These are phyloP conservation scores for Exophiala lecanii-corni DNA, from an alignment of 2,329 filamentous ascomycete species.

Conservation along the genomic window DNA sequence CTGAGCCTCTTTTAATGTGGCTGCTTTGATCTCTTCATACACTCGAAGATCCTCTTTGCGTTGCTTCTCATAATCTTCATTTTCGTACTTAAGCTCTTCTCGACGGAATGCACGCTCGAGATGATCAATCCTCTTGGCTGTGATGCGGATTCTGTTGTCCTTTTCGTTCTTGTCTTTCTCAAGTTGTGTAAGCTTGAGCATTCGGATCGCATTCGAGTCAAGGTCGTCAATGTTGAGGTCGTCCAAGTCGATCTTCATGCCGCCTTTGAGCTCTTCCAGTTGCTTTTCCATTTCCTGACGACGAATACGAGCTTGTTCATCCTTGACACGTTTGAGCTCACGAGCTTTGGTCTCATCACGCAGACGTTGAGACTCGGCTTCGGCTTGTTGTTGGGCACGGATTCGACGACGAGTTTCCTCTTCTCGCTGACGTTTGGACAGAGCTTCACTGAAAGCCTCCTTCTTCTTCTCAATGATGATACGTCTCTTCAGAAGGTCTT, in stretches of 20 bases:
- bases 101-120: slow-evolving; percentile 94
- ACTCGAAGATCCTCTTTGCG: slow-evolving; percentile 70
- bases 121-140: slow-evolving; percentile 93
- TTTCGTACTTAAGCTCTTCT: slow-evolving; percentile 89
- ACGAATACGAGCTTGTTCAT: slow-evolving; percentile 82
- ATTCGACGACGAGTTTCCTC: slow-evolving; percentile 83
- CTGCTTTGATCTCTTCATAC: slow-evolving; percentile 72
- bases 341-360: slow-evolving; percentile 90
- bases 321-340: slow-evolving; percentile 77
- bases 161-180: slow-evolving; percentile 98
- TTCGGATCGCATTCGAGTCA: slow-evolving; percentile 83
- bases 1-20: slow-evolving; percentile 76
- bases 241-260: slow-evolving; percentile 76
- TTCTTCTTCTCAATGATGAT: slow-evolving; percentile 95
- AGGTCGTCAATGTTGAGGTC: slow-evolving; percentile 71
- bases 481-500: slow-evolving; percentile 77
- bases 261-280: slow-evolving; percentile 84
- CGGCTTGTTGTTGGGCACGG: slow-evolving; percentile 79
- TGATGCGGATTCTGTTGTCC: slow-evolving; percentile 82
- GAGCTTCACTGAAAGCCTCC: slow-evolving; percentile 83
- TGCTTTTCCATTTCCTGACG: slow-evolving; percentile 92
- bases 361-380: slow-evolving; percentile 83
- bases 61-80: slow-evolving; percentile 79
- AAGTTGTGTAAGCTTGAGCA: slow-evolving; percentile 90
- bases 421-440: slow-evolving; percentile 86